Conservation (phyloP, 2,329 filamentous ascomycete genomes). For the Exophiala bonariae region DNA sequence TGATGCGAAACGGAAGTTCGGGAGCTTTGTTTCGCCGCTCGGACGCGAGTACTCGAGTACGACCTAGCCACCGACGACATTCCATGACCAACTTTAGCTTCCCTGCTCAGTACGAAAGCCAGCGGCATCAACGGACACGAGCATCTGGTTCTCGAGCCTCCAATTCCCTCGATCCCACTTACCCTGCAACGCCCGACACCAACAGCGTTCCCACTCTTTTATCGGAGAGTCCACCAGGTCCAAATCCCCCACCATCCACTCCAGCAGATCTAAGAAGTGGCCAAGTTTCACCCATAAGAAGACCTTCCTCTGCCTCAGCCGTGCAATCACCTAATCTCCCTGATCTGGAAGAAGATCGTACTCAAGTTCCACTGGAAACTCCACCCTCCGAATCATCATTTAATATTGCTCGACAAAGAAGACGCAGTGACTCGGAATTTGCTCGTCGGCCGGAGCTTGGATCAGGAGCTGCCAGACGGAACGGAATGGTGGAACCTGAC, state of each 20-base stretch:
- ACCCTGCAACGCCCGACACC: conserved; percentile 9
- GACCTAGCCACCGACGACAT: conserved; percentile 54
- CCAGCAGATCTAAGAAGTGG: conserved; percentile 61
- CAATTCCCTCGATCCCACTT: conserved; percentile 9
- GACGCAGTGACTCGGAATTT: conserved; percentile 61
- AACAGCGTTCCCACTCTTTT: conserved; percentile 34
- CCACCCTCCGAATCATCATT: conserved; percentile 41
- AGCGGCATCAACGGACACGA: conserved; percentile 51
- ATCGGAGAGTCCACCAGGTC: conserved; percentile 58
- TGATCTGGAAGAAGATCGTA: conserved; percentile 40
- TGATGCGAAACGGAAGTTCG: conserved; percentile 45
- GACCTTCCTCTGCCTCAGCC: conserved; percentile 49
- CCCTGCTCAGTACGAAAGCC: conserved; percentile 52
- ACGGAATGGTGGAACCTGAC: conserved; percentile 64
- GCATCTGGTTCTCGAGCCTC: conserved; percentile 14
- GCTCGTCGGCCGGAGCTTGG: conserved; percentile 57
- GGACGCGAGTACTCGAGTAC: conserved; percentile 49
- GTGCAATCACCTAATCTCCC: conserved; percentile 38
- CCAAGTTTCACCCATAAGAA: conserved; percentile 48
- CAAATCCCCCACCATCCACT: conserved; percentile 63
- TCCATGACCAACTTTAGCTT: conserved; percentile 56
- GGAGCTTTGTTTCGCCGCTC: conserved; percentile 54
- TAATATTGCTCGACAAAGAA: conserved; percentile 51
- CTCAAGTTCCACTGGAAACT: conserved; percentile 28
- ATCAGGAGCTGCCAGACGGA: conserved; percentile 61